Base-by-base conservation (phyloP, 768 basidiomycete genomes). In the Rhizopogon salebrosus region DNA sequence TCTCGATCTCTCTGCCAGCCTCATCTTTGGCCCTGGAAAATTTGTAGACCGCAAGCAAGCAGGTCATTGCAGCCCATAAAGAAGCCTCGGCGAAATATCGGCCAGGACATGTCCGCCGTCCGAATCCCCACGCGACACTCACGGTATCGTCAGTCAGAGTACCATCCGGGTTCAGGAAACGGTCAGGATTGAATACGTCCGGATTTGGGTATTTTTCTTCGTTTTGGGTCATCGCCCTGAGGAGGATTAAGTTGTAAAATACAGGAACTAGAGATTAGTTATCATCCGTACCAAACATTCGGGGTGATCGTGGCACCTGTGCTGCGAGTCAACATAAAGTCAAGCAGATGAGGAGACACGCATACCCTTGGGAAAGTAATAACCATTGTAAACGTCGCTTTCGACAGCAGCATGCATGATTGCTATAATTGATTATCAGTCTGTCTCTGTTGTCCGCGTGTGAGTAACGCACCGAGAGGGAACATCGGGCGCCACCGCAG, bases 201-300 rank as follows among this genome's bases (percentile, higher is more conserved):
- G 70, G 65, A 13, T 70, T 57, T 3, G 67, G 63, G 46, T 70
- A 73, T 26, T 60, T 58, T 2, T 55, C 51, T 38, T 71, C 68
- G 41, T 76, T 69, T 48, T 73, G 72, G 1, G 70, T 62, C 57
- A 75, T 67, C 1, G 70, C 68, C 75, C 74, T 71, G 18, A 37
- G 20, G 20, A 34, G 31, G 23, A 14, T 48, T 36, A 18, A 5
- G 46, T 35, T 35, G 18, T 14, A 45, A 26, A 11, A 20, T 13
- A 22, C 11, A 10, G 3, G 4, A n/a, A 27, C 23, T 26, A 14
- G 23, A 14, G 31, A 34, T 31, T 18, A 46, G 6, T 13, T 29
- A 26, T 23, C 6, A n/a, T 35, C 22, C 42, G 8, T 24, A 52
- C 51, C 51, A 52, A 31, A 45, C 51, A 35, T 52, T 52, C 13